phyloP scores from a whole-genome alignment of 768 basidiomycete species.

The Agaricus subrufescens region DNA sequence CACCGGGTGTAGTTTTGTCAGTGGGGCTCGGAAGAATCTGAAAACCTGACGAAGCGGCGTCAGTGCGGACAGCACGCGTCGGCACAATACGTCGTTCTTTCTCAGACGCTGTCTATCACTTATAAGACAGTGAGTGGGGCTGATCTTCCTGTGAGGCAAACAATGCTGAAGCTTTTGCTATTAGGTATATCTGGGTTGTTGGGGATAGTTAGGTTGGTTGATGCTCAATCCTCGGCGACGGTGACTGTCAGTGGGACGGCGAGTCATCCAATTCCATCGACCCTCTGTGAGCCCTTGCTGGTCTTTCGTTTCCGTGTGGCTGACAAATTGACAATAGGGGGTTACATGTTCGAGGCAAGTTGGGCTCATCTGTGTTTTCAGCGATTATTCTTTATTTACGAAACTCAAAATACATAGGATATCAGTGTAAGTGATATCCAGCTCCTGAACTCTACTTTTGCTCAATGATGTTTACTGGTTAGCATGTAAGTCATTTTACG shows the following conservation, averaged over 20 bases:
- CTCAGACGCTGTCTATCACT: not conserved
- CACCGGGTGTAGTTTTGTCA: not conserved
- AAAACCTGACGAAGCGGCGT: not conserved
- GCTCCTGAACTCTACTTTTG: not conserved
- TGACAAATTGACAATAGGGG: constrained; percentile 13
- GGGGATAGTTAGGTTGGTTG: not conserved
- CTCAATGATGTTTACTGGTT: not conserved
- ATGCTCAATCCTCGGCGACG: constrained; percentile 17
- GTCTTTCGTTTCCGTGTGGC: not conserved
- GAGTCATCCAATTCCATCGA: constrained; percentile 47
- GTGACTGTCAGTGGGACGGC: constrained; percentile 40
- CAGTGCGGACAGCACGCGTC: not conserved
- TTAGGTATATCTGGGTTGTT: constrained; percentile 1
- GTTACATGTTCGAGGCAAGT: constrained; percentile 54
- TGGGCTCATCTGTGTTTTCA: not conserved
- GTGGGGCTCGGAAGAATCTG: not conserved
- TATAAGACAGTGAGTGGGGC: not conserved
- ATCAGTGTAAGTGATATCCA: constrained; percentile 47
- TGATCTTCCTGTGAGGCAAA: not conserved
- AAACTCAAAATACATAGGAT: constrained; percentile 32
- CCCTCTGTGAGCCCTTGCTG: constrained; percentile 38
- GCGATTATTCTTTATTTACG: too few relatives aligned
- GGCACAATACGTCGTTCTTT: not conserved
- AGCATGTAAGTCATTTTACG: constrained; percentile 28
- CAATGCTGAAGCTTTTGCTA: constrained; percentile 4